Evolutionary conservation across 768 basidiomycete genomes (phyloP).

Genomic region (Hericium erinaceus): DNA sequence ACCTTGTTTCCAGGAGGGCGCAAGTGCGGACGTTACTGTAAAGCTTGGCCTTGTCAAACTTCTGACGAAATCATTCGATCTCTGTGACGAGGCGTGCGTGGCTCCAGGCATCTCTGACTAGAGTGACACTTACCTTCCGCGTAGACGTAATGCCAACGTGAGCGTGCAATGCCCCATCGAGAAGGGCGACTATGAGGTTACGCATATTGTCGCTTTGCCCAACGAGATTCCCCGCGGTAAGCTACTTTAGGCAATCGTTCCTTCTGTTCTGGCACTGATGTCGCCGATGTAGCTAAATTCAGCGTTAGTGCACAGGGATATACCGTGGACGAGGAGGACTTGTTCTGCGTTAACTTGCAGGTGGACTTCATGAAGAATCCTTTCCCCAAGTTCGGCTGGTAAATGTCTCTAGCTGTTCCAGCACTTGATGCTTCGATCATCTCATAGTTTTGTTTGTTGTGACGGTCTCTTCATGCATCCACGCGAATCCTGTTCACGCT

Average conservation of each 20-base stretch:
- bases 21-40: slow-evolving; percentile 81
- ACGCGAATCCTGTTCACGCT: no score
- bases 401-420: background rate
- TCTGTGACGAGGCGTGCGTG: slow-evolving; percentile 92
- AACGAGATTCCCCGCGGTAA: slow-evolving; percentile 82
- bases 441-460: background rate
- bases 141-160: slow-evolving; percentile 66
- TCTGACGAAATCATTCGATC: slow-evolving; percentile 73
- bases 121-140: background rate
- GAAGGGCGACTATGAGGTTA: slow-evolving; percentile 58
- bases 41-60: slow-evolving; percentile 93
- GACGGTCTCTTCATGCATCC: no score
- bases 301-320: slow-evolving; percentile 56
- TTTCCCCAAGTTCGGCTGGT: slow-evolving; percentile 23
- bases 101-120: background rate
- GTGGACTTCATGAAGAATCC: slow-evolving; percentile 60
- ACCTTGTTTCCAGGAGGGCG: slow-evolving; percentile 58
- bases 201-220: slow-evolving; percentile 79
- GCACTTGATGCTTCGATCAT: background rate
- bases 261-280: background rate
- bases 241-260: slow-evolving; percentile 3
- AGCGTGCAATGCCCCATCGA: slow-evolving; percentile 79
- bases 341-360: slow-evolving; percentile 73
- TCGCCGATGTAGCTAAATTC: slow-evolving; percentile 65
- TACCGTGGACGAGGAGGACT: slow-evolving; percentile 59